Conservation (phyloP, 805 yeast genomes). For the Komagataella ulmi region DNA sequence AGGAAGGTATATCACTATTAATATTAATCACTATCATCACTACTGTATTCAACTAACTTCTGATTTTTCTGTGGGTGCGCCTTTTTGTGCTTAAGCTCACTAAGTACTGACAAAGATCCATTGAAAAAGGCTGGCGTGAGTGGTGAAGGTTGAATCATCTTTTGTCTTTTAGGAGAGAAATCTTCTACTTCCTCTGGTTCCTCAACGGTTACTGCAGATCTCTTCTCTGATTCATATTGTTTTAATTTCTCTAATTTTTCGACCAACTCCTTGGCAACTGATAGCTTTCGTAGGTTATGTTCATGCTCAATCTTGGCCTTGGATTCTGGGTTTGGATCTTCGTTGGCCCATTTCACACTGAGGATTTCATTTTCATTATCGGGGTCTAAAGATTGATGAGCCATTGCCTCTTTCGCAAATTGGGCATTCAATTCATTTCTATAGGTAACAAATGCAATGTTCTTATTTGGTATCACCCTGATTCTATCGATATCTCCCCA, state of each 20-base stretch:
- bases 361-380: conserved; percentile 48
- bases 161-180: not conserved
- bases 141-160: not conserved
- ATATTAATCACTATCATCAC: not conserved
- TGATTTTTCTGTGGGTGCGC: not conserved
- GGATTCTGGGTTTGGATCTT: conserved; percentile 70
- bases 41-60: not conserved
- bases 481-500: conserved; percentile 68
- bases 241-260: not conserved
- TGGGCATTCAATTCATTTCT: conserved; percentile 66
- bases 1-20: not conserved
- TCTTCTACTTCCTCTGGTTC: conserved; percentile 1
- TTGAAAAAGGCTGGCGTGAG: not conserved
- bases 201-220: not conserved
- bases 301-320: conserved; percentile 4
- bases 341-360: conserved; percentile 77
- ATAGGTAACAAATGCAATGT: conserved; percentile 71
- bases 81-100: not conserved
- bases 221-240: not conserved
- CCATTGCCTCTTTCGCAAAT: conserved; percentile 93
- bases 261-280: not conserved
- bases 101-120: not conserved
- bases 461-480: conserved; percentile 43
- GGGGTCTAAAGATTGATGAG: conserved; percentile 49
- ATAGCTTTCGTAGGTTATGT: not conserved